Percentiles rank a stretch among this genome's conserved stretches.
These are phyloP conservation scores for Teunomyces pallodes DNA, from an alignment of 805 yeast species.

Conservation along the genomic window DNA sequence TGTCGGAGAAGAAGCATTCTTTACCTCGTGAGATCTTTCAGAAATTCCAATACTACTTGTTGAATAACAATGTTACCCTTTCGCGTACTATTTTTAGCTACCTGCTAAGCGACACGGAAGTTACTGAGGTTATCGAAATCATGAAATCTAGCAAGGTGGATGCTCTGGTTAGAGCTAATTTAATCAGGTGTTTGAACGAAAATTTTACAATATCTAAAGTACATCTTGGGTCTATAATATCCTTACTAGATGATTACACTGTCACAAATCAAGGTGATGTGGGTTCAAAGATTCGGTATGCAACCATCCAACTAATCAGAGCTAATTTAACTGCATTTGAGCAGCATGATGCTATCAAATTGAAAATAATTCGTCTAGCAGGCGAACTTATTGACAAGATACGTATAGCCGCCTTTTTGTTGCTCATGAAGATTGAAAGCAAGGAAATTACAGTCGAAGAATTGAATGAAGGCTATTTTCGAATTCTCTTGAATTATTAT, in stretches of 20 bases:
- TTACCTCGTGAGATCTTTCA: slow-evolving; percentile 13
- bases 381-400: slow-evolving; percentile 64
- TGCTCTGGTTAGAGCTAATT: slow-evolving; percentile 24
- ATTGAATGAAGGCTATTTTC: slow-evolving; percentile 2
- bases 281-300: slow-evolving; percentile 69
- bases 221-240: slow-evolving; percentile 13
- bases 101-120: slow-evolving; percentile 9
- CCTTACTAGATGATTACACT: slow-evolving; percentile 71
- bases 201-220: neutral
- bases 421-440: slow-evolving; percentile 29
- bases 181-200: slow-evolving; percentile 22
- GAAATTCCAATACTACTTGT: slow-evolving; percentile 37
- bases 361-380: slow-evolving; percentile 50
- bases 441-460: neutral
- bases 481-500: slow-evolving; percentile 6
- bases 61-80: slow-evolving; percentile 35
- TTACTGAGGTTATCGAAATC: slow-evolving; percentile 22
- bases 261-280: slow-evolving; percentile 84
- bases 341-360: slow-evolving; percentile 15
- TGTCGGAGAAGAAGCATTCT: slow-evolving; percentile 5
- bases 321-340: slow-evolving; percentile 17
- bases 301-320: slow-evolving; percentile 43
- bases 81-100: slow-evolving; percentile 35
- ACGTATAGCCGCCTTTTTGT: slow-evolving; percentile 39
- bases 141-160: slow-evolving; percentile 23